Conservation (phyloP, 495 filamentous ascomycete species). For the Ramalina intermedia region DNA sequence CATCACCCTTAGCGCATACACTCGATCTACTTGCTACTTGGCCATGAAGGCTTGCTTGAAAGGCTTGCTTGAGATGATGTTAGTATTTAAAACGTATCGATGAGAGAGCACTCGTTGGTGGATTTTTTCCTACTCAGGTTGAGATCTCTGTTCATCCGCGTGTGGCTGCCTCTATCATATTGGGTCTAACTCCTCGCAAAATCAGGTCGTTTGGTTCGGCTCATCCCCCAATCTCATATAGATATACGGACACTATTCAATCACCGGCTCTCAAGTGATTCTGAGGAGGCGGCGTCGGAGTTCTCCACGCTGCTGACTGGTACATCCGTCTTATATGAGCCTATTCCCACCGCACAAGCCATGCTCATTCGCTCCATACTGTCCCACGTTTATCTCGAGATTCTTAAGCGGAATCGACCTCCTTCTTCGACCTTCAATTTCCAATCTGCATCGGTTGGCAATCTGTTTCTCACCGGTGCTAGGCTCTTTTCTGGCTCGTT, state of each 20-base stretch:
- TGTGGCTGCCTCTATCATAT: background rate
- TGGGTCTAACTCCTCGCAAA: background rate
- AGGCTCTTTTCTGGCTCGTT: slow-evolving; percentile 70
- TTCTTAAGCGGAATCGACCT: slow-evolving; percentile 67
- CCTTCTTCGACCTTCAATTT: slow-evolving; percentile 77
- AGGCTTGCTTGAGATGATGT: too few relatives aligned
- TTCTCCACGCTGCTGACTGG: slow-evolving; percentile 88
- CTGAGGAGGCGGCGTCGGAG: slow-evolving; percentile 33
- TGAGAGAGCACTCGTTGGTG: too few relatives aligned
- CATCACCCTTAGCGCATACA: too few relatives aligned
- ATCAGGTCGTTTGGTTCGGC: slow-evolving; percentile 70
- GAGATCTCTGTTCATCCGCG: too few relatives aligned
- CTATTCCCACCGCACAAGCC: slow-evolving; percentile 68
- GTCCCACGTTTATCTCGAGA: slow-evolving; percentile 76
- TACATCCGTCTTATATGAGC: slow-evolving; percentile 55
- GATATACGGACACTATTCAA: slow-evolving; percentile 77
- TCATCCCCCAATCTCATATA: slow-evolving; percentile 59
- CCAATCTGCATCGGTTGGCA: slow-evolving; percentile 76
- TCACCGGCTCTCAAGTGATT: slow-evolving; percentile 48
- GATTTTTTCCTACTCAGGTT: too few relatives aligned
- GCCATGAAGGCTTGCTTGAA: too few relatives aligned
- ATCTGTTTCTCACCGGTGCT: slow-evolving; percentile 79
- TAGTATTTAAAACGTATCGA: too few relatives aligned
- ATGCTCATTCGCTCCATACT: slow-evolving; percentile 87
- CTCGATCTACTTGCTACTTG: background rate